Evolutionary conservation across 495 filamentous ascomycete genomes (phyloP).

Genomic region (Aspergillus incahuasiensis): DNA sequence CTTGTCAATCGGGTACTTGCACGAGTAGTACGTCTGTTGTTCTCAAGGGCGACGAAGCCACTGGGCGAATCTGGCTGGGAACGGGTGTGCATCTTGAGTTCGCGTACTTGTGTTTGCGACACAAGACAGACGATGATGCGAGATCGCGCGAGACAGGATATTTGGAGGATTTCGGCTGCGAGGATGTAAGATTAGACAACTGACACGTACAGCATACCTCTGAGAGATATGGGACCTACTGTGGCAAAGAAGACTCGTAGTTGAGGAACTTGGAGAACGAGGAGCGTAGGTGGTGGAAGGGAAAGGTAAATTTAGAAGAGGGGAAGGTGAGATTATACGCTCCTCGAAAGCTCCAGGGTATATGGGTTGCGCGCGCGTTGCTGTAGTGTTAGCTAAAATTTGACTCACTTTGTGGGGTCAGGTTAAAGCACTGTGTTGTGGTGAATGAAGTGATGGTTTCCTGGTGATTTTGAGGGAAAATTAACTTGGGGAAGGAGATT

Average conservation of each 20-base stretch:
- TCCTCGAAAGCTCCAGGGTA: not conserved
- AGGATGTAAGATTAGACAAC: not conserved
- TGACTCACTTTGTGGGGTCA: not conserved
- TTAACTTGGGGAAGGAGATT: not conserved
- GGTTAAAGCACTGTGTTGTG: not conserved
- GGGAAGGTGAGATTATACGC: no score
- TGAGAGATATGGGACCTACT: not conserved
- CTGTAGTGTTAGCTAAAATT: not conserved
- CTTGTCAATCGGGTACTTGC: constrained; percentile 19
- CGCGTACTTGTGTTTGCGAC: not conserved
- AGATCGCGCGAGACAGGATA: not conserved
- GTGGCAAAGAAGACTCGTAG: not conserved
- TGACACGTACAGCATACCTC: not conserved
- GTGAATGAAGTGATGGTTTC: not conserved
- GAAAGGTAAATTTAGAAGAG: not conserved
- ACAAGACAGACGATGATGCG: not conserved
- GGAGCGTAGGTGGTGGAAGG: not conserved
- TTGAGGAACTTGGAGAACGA: not conserved
- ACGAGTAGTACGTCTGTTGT: constrained; percentile 11
- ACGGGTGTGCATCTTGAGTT: constrained; percentile 24
- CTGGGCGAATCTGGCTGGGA: constrained; percentile 24
- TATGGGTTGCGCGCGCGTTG: constrained; percentile 10
- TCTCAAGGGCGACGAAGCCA: constrained; percentile 20
- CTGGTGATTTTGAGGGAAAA: not conserved
- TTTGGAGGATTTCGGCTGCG: not conserved